Base-by-base conservation (phyloP, 768 basidiomycete species). In the Tephrocybe sp. region DNA sequence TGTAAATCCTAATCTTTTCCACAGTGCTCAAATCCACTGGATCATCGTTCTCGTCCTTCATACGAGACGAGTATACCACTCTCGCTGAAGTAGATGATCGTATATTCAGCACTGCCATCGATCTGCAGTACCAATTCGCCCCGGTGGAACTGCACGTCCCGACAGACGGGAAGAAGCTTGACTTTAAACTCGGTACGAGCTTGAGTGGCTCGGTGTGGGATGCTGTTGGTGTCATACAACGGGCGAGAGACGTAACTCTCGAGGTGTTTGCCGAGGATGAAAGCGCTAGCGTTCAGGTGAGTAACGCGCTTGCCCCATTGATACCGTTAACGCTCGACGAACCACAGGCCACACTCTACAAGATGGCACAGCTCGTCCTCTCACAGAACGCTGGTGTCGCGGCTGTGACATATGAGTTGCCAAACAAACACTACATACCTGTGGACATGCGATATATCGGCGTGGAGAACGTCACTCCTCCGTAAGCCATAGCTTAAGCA, bases 351-450 rank as follows among this genome's bases (percentile, higher is more conserved):
- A 97, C 94, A 23, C 72, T 96, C 45, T 95, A 85, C 79, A 90
- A 88, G 72, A 95, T 95, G 84, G 90, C 78, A 0, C 79, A 88
- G 55, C 76, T 77, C 1, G 75, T 98, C 57, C 70, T 97, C 24
- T 68, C 68, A 1, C 83, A 88, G 65, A 87, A 92, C 60, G 65
- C 67, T 2, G 72, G 72, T 2, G 75, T 97, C 11, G 64, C 76
- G 37, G 68, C 68, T 2, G 86, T 90, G 26, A 75, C 77, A 12
- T 97, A 96, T 69, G 68, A 71, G 37, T 76, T 97, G 2, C 95
- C 96, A 1, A 98, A 98, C 75, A 92, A 94, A 71, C 95, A 97
- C 64, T 98, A 96, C 67, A 81, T 97, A 58, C 89, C 90, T 0
- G 90, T 94, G 41, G 83, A 90, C 66, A 87, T 93, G 84, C 69